Conservation (phyloP, 2,329 filamentous ascomycete species). For the Colletotrichum sp. region DNA sequence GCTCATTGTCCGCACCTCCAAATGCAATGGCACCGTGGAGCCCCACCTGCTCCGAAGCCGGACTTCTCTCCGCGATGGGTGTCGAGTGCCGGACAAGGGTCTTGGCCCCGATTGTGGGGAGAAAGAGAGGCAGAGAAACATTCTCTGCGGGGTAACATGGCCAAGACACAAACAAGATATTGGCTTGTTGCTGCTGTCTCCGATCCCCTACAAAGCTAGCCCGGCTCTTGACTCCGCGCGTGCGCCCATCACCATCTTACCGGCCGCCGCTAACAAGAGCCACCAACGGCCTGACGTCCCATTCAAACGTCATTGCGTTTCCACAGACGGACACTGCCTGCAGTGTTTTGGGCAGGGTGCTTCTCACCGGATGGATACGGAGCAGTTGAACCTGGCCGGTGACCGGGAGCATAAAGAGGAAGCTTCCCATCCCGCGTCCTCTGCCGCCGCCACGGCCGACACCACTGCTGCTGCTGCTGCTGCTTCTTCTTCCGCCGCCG, state of each 20-base stretch:
- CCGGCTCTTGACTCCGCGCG: background rate
- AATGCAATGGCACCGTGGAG: background rate
- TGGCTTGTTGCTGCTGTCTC: background rate
- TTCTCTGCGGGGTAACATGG: background rate
- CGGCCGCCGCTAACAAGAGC: background rate
- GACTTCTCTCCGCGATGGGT: background rate
- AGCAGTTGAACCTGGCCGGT: background rate
- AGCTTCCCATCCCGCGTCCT: constrained; percentile 21
- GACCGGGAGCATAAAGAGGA: constrained; percentile 7
- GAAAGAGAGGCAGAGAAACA: background rate
- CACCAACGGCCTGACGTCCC: background rate
- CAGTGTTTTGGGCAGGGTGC: background rate
- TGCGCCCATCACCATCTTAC: background rate
- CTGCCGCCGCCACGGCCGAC: constrained; percentile 33
- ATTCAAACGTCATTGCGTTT: background rate
- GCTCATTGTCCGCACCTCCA: background rate
- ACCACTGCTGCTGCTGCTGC: constrained; percentile 13
- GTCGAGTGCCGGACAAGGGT: background rate
- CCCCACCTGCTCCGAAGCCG: background rate
- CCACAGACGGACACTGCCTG: background rate
- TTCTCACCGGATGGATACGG: background rate
- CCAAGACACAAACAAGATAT: constrained; percentile 2
- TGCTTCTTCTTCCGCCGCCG: constrained; percentile 33
- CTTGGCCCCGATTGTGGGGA: background rate
- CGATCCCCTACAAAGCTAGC: background rate